These are phyloP conservation scores for Aspergillus haitiensis DNA, from an alignment of 495 filamentous ascomycete species.

Conservation along the genomic window DNA sequence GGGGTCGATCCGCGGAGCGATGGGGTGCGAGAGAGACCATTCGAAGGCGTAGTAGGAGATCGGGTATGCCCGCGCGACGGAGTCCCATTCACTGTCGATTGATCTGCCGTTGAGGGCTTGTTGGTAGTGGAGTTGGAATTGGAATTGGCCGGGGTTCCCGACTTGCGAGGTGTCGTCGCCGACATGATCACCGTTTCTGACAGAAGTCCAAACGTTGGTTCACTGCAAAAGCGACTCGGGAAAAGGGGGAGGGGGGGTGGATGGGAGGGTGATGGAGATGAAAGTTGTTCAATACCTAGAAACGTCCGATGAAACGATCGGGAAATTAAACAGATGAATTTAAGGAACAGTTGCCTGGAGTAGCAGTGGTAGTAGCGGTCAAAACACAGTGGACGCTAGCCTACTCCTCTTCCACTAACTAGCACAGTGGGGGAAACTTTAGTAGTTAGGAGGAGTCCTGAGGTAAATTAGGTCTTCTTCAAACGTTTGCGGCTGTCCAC, in stretches of 20 bases:
- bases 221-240: slow-evolving; percentile 17
- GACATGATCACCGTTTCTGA: slow-evolving; percentile 41
- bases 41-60: slow-evolving; percentile 43
- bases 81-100: slow-evolving; percentile 37
- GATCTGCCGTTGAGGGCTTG: slow-evolving; percentile 42
- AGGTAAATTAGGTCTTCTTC: too few relatives aligned
- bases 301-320: slow-evolving; percentile 26
- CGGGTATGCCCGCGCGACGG: slow-evolving; percentile 44
- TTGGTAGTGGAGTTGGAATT: slow-evolving; percentile 16
- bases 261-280: slow-evolving; percentile 2
- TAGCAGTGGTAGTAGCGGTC: slow-evolving; percentile 34
- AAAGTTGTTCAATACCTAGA: slow-evolving; percentile 11
- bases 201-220: slow-evolving; percentile 18
- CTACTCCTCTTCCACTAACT: slow-evolving; percentile 8
- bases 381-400: slow-evolving; percentile 32
- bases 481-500: too few relatives aligned
- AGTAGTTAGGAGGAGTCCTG: background rate
- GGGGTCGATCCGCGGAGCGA: slow-evolving; percentile 53
- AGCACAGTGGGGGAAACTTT: slow-evolving; percentile 21
- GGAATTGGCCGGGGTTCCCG: slow-evolving; percentile 43
- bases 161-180: slow-evolving; percentile 47
- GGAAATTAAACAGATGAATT: slow-evolving; percentile 33
- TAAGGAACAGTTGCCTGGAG: slow-evolving; percentile 25
- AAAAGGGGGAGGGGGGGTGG: slow-evolving; percentile 11
- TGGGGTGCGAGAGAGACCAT: slow-evolving; percentile 44